Evolutionary conservation across 345 rosid genomes (phyloP), one percentile per base, ranked within the genome.

Genomic region (Carallia pectinifolia): DNA sequence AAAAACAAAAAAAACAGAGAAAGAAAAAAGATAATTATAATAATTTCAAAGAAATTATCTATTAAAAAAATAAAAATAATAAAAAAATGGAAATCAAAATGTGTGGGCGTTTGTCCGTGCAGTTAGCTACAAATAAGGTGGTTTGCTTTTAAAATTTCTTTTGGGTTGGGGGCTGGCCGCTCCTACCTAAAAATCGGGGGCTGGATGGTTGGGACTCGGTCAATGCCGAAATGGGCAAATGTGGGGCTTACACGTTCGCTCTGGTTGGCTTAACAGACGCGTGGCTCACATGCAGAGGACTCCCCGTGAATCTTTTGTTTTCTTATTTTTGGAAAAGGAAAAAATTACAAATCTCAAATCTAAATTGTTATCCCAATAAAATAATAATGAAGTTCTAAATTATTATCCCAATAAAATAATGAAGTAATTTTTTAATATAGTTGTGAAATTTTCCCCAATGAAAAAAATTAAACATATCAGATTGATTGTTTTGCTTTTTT

Each of bases 261-360:
- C 50, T 4, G 16, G 50, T 10, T 3, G 50, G 16, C 12, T 13
- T 6, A 3, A 1, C 18, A 4, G 59, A 78, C 84, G 80, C 81
- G 84, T 73, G 89, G 62, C 65, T 0, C 1, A 2, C 85, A 78
- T 80, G 82, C 86, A 65, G 55, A 0, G 7, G 44, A 44, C 4
- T 2, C 17, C 12, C 50, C 34, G 4, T 33, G 34, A 4, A 33
- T 33, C 34, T 33, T 33, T 33, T 33, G 23, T 23, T 23, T 23
- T 23, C 23, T 23, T 23, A 23, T 23, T 23, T 23, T 23, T 23
- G 23, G 23, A 23, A 23, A 23, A 23, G 23, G 23, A 23, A 23
- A 23, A 23, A 23, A 23, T 23, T 23, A 23, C 23, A 23, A 23
- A 23, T 23, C 23, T 23, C 23, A 23, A 23, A 23, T 23, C 23